Evolutionary conservation across 768 basidiomycete species (phyloP).

Genomic region (Suillus occidentalis): DNA sequence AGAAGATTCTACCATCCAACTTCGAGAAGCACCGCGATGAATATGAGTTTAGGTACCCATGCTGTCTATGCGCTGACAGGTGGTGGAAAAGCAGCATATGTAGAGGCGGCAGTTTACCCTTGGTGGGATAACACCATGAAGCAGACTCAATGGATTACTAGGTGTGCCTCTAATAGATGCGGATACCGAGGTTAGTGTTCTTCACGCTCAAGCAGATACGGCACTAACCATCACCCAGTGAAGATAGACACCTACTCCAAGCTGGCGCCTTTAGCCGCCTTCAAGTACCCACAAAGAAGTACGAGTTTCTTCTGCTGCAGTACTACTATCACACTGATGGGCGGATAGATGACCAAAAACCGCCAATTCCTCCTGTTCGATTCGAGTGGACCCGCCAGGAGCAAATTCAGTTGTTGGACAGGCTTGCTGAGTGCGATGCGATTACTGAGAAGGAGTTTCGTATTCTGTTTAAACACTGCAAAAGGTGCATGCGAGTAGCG

Average conservation of each 20-base stretch:
- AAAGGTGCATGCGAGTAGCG: no score
- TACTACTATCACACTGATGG: no score
- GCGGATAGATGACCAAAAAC: no score
- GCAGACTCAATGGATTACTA: background rate
- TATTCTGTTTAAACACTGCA: no score
- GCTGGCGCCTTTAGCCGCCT: background rate
- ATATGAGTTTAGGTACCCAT: background rate
- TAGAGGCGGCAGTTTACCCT: background rate
- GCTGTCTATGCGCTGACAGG: background rate
- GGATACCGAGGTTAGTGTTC: background rate
- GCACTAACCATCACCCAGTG: background rate
- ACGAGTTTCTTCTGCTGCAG: background rate
- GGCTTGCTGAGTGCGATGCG: no score
- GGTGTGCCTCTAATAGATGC: background rate
- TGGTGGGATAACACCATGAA: background rate
- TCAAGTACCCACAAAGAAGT: background rate
- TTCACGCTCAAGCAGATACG: background rate
- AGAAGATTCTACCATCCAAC: background rate
- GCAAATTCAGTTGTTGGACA: no score
- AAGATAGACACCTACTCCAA: background rate
- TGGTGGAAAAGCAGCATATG: background rate
- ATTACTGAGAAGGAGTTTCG: no score
- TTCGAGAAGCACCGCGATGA: background rate
- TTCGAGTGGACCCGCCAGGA: no score
- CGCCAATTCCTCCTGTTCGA: no score